Evolutionary conservation across 306 rosid genomes (phyloP), one percentile per base, ranked within the genome.

Genomic region (Cicer yamashitae): DNA sequence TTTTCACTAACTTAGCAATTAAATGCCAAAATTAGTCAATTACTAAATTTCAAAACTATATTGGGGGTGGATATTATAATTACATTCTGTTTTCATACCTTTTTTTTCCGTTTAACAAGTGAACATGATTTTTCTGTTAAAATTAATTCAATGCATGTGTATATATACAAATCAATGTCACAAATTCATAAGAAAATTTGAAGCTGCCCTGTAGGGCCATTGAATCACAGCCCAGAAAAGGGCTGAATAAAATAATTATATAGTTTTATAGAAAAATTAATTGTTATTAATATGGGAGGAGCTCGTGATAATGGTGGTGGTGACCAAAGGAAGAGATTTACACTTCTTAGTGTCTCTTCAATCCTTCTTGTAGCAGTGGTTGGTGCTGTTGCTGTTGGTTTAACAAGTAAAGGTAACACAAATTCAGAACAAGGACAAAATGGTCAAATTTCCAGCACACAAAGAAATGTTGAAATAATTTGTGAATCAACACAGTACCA

Each of bases 401-500:
- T 63, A 11, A 69, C 41, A 17, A 30, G 37, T 40, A 9, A 22
- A 7, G 7, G 34, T 6, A 37, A 15, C 22, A 3, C 3, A 5
- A 11, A 14, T 11, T 65, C 17, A 3, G 17, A 6, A 2, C 41
- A 52, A 11, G 46, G 15, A 1, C 15, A 50, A 5, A 0, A 1
- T 9, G 50, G 7, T 7, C 67, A 30, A 0, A 11, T 77, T 7
- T 0, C 76, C 1, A 78, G 71, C n/a, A 11, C 87, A 1, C 75
- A 65, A 2, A 86, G 67, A 66, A 84, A 79, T 3, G 59, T 82
- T 6, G 74, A 86, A 39, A 30, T 79, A 5, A 71, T 91, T 13
- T 93, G 97, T 82, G 77, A 70, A 3, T 82, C 97, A 6, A 85
- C 96, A 0, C 80, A 88, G 14, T 91, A 86, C 80, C 67, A 17